These are phyloP conservation scores for Trichosporon ovoides DNA, from an alignment of 1,284 basidiomycete species.

Conservation along the genomic window DNA sequence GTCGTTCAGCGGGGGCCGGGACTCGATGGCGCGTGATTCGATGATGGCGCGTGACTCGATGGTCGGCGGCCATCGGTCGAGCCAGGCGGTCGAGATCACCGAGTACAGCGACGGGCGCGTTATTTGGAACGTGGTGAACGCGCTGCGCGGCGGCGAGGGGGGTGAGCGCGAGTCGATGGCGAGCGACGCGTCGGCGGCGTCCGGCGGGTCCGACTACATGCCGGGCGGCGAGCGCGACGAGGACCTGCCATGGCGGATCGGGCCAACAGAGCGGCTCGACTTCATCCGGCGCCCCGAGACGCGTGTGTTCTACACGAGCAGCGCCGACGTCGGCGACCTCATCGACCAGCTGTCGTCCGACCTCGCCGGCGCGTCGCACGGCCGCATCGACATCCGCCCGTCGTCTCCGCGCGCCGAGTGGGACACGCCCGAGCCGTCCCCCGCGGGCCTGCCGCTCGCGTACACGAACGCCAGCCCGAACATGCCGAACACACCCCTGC, in stretches of 20 bases:
- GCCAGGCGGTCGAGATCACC: slow-evolving; percentile 42
- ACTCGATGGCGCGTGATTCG: neutral
- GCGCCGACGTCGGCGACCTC: slow-evolving; percentile 41
- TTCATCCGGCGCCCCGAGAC: slow-evolving; percentile 31
- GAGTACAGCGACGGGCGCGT: slow-evolving; percentile 45
- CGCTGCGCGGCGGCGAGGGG: slow-evolving; percentile 22
- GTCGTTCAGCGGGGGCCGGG: neutral
- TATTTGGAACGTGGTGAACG: slow-evolving; percentile 44
- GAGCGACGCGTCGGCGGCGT: neutral
- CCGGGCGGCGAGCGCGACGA: slow-evolving; percentile 6
- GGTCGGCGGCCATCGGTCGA: slow-evolving; percentile 8
- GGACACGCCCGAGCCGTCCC: neutral
- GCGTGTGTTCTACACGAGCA: slow-evolving; percentile 38
- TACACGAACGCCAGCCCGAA: neutral
- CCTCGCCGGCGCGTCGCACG: slow-evolving; percentile 30
- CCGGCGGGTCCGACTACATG: neutral
- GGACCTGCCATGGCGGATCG: slow-evolving; percentile 17
- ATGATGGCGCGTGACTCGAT: neutral
- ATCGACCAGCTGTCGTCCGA: slow-evolving; percentile 41
- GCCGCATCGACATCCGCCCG: slow-evolving; percentile 39
- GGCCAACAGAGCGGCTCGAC: slow-evolving; percentile 11
- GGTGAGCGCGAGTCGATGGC: slow-evolving; percentile 6
- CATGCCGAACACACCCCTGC: neutral
- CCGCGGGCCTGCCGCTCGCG: neutral
- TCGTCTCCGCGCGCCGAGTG: neutral